phyloP scores from a whole-genome alignment of 495 filamentous ascomycete genomes.

The Neurospora cerealis region DNA sequence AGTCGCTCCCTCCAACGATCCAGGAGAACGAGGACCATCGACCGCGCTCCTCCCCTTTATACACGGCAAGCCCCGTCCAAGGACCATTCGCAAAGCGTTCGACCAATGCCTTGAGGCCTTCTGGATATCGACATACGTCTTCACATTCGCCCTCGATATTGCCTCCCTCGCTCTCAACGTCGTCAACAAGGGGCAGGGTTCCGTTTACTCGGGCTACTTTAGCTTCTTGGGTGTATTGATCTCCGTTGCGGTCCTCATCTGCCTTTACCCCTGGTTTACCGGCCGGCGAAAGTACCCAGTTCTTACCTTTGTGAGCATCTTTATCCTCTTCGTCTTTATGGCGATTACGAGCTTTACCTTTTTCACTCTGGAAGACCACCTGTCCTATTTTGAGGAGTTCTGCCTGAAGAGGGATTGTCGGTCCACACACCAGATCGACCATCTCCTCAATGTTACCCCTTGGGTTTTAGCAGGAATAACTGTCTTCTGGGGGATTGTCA shows the following conservation, averaged over 20 bases:
- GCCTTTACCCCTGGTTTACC: background rate
- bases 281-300: background rate
- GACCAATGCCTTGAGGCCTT: background rate
- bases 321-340: background rate
- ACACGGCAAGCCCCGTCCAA: too few relatives aligned
- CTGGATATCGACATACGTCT: background rate
- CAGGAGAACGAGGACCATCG: background rate
- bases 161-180: background rate
- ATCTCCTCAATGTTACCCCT: background rate
- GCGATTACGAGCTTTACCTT: background rate
- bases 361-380: background rate
- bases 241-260: slow-evolving; percentile 63
- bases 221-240: slow-evolving; percentile 67
- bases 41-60: background rate
- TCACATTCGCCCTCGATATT: background rate
- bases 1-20: slow-evolving; percentile 1
- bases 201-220: slow-evolving; percentile 49
- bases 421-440: background rate
- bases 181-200: background rate
- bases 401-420: background rate
- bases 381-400: background rate
- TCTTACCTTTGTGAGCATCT: background rate
- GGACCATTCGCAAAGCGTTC: too few relatives aligned
- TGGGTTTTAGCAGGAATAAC: background rate
- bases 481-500: background rate